Base-by-base conservation (phyloP, 2,329 filamentous ascomycete genomes). In the Phoma sp. region DNA sequence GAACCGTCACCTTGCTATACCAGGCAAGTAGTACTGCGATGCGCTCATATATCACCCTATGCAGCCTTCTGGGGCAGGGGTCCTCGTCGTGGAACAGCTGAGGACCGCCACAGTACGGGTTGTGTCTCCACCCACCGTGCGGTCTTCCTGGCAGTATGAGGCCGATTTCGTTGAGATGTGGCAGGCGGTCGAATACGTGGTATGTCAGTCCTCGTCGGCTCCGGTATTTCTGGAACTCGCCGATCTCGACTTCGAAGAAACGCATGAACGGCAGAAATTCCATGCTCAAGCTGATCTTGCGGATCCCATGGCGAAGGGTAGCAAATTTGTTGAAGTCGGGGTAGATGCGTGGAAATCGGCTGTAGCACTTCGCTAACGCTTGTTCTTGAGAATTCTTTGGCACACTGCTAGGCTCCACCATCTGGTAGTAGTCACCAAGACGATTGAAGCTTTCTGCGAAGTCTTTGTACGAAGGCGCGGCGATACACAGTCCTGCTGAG, bases 161-260 rank as follows among this genome's bases (percentile, higher is more conserved):
- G 0, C 45, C 33, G 22, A 72, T 22, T n/a, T 64, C 48, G 5
- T 64, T 64, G 6, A 73, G 52, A 23, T 47, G 4, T 0, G 66
- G 67, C 2, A 72, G 41, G 3, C 48, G 48, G 4, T 67, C 57
- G 22, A 72, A 61, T 2, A 67, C 43, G 3, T 65, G 53, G 40
- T 56, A 68, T 0, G 57, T 64, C 0, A 60, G 14, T 4, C 27
- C 30, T 4, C 29, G 24, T 0, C 27, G 2, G 1, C 30, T 41
- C 24, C 44, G 39, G 14, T 57, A 57, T 1, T 40, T 46, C 2
- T 57, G 35, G 22, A 69, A 64, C 2, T 52, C 55, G 1, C 58
- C 59, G 1, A 18, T 35, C 0, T 50, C 53, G 6, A 72, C 64
- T 13, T 65, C 59, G 57, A 72, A 71, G 58, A 73, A 73, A 30